phyloP scores from a whole-genome alignment of 169 alveolate species.

The Cryptosporidium viatorum region DNA sequence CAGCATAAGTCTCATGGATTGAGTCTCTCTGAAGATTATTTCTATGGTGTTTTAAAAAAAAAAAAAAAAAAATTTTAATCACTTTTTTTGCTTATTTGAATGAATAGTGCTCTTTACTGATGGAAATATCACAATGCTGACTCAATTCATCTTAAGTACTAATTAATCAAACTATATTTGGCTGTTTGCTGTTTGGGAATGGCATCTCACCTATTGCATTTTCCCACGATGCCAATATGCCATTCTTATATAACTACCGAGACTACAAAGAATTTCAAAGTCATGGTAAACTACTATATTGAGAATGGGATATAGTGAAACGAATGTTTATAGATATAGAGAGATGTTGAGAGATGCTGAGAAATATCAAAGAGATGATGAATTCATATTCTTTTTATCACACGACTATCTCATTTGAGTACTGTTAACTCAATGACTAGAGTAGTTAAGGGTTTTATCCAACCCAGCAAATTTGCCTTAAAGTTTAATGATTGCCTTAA shows the following conservation, averaged over 20 bases:
- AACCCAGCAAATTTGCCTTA: conserved; percentile 1
- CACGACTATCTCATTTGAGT: not conserved
- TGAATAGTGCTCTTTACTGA: not conserved
- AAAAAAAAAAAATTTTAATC: too few species aligned
- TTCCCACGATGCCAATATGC: not conserved
- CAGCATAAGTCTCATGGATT: not conserved
- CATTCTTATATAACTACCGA: not conserved
- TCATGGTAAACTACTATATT: too few species aligned
- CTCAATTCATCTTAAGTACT: not conserved
- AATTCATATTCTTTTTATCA: not conserved
- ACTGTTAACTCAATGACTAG: not conserved
- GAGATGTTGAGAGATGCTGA: not conserved
- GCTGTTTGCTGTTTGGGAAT: conserved; percentile 12
- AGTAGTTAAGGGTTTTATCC: conserved; percentile 1
- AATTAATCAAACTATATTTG: conserved; percentile 9
- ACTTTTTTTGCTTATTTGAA: not conserved
- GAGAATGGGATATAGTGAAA: not conserved
- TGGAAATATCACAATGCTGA: not conserved
- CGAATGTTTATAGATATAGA: not conserved
- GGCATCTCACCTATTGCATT: not conserved
- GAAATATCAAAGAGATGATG: not conserved
- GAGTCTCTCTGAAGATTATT: not conserved
- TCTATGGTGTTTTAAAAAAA: too few species aligned
- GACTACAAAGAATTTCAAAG: not conserved
- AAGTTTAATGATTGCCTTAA: not conserved